Percentiles rank a stretch among this genome's conserved stretches.
Conservation (phyloP, 805 yeast genomes). For the Metschnikowia dekortorum region DNA sequence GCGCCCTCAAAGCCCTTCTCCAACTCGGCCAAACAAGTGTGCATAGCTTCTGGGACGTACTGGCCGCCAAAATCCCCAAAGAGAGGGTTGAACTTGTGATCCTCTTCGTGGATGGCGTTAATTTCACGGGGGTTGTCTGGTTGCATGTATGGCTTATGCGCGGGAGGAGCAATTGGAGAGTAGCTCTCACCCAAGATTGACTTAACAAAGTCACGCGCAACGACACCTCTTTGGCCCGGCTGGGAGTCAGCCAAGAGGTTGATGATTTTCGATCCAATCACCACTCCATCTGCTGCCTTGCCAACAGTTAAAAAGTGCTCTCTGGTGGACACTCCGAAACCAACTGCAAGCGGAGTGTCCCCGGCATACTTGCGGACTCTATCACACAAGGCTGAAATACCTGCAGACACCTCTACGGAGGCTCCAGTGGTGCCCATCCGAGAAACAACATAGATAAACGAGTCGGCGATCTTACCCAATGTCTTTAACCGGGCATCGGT, state of each 20-base stretch:
- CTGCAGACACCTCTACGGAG: slow-evolving; percentile 54
- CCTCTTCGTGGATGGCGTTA: slow-evolving; percentile 44
- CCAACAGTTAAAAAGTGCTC: slow-evolving; percentile 85
- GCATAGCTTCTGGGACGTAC: slow-evolving; percentile 95
- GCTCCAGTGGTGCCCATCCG: slow-evolving; percentile 99
- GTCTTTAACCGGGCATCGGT: slow-evolving; percentile 81
- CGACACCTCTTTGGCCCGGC: slow-evolving; percentile 54
- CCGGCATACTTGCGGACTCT: slow-evolving; percentile 74
- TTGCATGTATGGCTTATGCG: slow-evolving; percentile 16
- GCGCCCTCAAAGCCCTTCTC: slow-evolving; percentile 87
- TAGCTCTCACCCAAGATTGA: slow-evolving; percentile 60
- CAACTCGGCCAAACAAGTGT: slow-evolving; percentile 83
- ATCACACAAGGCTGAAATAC: slow-evolving; percentile 62
- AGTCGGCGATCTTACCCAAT: slow-evolving; percentile 83
- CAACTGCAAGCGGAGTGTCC: slow-evolving; percentile 76
- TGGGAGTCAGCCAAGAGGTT: slow-evolving; percentile 62
- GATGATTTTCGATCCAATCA: slow-evolving; percentile 85
- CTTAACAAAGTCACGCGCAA: slow-evolving; percentile 64
- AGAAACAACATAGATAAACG: slow-evolving; percentile 93
- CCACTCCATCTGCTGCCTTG: slow-evolving; percentile 86
- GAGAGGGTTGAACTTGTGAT: slow-evolving; percentile 65
- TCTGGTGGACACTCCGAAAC: slow-evolving; percentile 94
- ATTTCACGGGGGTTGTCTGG: slow-evolving; percentile 26
- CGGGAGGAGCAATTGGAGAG: slow-evolving; percentile 25
- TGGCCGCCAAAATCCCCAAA: slow-evolving; percentile 98